Evolutionary conservation across 331 rosid genomes (phyloP), one percentile per base, ranked within the genome.

Genomic region (Stylosanthes scabra): DNA sequence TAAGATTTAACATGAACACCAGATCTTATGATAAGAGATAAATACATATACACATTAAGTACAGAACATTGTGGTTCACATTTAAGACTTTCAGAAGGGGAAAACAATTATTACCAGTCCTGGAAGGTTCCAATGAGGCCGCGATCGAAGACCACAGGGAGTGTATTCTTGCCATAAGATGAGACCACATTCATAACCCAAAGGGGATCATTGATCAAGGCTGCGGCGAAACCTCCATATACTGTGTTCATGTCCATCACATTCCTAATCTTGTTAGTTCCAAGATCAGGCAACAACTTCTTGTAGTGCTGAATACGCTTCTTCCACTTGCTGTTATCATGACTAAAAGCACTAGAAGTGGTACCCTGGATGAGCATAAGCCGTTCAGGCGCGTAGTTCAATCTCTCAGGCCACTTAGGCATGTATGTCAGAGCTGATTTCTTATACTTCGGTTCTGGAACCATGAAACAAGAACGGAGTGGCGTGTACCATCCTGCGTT

Each of bases 101-200:
- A 44, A 44, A 47, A 20, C 25, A 47, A 47, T 10, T 10, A n/a
- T 83, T 86, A 95, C 99, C 99, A 95, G 82, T 92, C 99, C 74
- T 92, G 92, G 85, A 80, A 90, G 76, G 90, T 90, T 74, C 99
- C 99, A 12, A 95, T 83, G 55, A 95, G 99, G 67, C 99, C 99
- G 1, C 99, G 90, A 59, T 95, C 99, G 73, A 57, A 92, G 72
- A 95, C 83, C 41, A 92, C 92, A 9, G 99, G 75, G 25, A 95
- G 93, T 14, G 98, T 86, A 69, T 95, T 90, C 11, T 82, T 68
- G 75, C 86, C 87, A 50, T 95, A 90, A 64, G 99, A 84, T 11
- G 99, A 95, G 61, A 92, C 98, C 46, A 92, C 99, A 77, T 95
- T 95, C 99, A 95, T 95, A 71, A 90, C 96, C 99, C 99, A 95